Conservation (phyloP, 78 protist species). For the Planoprotostelium fungivorum region DNA sequence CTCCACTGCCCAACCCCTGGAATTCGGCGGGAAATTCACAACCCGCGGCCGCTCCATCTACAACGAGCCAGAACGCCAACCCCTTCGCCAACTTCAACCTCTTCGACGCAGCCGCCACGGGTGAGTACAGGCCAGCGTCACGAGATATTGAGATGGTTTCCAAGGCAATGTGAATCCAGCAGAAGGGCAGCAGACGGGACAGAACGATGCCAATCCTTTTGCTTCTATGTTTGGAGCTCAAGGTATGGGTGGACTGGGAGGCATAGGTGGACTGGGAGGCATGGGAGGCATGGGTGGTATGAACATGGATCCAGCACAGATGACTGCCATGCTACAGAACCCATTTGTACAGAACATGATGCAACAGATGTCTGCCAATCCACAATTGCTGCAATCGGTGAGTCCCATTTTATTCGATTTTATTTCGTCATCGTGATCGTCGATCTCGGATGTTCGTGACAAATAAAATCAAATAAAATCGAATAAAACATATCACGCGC, state of each 20-base stretch:
- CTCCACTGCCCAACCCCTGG: conserved; percentile 81
- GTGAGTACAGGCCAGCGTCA: conserved; percentile 10
- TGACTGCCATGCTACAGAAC: conserved; percentile 53
- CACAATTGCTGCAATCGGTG: conserved; percentile 56
- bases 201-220: conserved; percentile 11
- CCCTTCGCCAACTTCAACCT: conserved; percentile 3
- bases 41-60: conserved; percentile 12
- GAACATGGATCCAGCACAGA: conserved; percentile 13
- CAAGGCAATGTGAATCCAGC: background rate
- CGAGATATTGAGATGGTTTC: background rate
- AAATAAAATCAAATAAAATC: too few relatives aligned
- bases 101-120: conserved; percentile 18
- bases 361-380: conserved; percentile 60
- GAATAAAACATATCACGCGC: background rate
- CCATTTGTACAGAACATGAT: conserved; percentile 62
- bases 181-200: background rate
- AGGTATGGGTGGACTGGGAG: conserved; percentile 77
- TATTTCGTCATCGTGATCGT: too few relatives aligned
- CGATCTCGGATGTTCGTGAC: too few relatives aligned
- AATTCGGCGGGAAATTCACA: conserved; percentile 8
- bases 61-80: background rate
- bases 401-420: too few relatives aligned
- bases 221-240: conserved; percentile 35
- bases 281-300: conserved; percentile 25
- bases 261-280: conserved; percentile 76